Evolutionary conservation across 495 filamentous ascomycete genomes (phyloP).

Genomic region (Penicillium paxilli): DNA sequence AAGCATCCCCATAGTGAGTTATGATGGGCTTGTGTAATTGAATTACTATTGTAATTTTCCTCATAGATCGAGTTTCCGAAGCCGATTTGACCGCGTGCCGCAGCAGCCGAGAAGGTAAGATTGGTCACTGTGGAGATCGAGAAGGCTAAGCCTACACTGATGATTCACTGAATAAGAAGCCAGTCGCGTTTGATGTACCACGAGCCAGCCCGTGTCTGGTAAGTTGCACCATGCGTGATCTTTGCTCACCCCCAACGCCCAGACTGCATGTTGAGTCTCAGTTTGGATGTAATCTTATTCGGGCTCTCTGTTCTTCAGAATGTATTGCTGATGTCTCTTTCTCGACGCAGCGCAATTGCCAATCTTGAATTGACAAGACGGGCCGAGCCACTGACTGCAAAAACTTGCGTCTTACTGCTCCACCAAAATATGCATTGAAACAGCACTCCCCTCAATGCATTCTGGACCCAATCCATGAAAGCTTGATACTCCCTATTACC

Average conservation of each 20-base stretch:
- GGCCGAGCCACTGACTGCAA: too few relatives aligned
- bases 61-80: background rate
- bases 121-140: background rate
- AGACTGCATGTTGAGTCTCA: background rate
- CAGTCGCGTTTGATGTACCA: background rate
- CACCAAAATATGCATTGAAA: too few relatives aligned
- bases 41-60: background rate
- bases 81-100: background rate
- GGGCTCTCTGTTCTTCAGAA: background rate
- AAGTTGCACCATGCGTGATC: background rate
- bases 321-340: background rate
- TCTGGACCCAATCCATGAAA: too few relatives aligned
- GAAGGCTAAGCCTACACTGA: background rate
- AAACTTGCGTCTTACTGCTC: too few relatives aligned
- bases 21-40: background rate
- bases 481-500: too few relatives aligned
- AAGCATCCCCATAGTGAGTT: background rate
- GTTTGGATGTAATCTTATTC: background rate
- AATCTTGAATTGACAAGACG: too few relatives aligned
- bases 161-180: background rate
- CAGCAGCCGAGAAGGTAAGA: background rate
- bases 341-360: too few relatives aligned
- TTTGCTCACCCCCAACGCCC: background rate
- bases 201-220: background rate
- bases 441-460: too few relatives aligned